These are phyloP conservation scores for Albizia julibrissin DNA, from an alignment of 306 rosid species.

Conservation along the genomic window DNA sequence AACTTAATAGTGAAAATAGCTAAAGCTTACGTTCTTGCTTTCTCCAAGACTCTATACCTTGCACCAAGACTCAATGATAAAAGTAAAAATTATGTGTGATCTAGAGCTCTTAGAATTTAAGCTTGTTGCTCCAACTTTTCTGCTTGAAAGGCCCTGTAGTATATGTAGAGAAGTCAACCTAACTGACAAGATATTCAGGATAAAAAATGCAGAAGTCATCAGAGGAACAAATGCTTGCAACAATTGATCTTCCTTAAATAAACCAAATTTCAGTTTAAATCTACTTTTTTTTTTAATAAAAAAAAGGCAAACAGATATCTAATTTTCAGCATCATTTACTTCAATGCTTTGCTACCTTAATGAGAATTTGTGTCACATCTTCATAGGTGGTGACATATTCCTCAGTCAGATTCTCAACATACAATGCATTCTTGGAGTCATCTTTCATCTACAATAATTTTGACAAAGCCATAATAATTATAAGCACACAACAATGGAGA, in stretches of 20 bases:
- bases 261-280: constrained; percentile 11
- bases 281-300: not conserved
- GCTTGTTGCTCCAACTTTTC: constrained; percentile 81
- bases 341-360: constrained; percentile 61
- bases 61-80: constrained; percentile 79
- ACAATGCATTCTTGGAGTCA: constrained; percentile 61
- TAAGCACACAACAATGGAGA: constrained; percentile 16
- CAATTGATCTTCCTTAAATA: not conserved
- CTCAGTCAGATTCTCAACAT: constrained; percentile 87
- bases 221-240: not conserved
- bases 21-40: not conserved
- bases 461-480: constrained; percentile 23
- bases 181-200: constrained; percentile 13
- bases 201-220: not conserved
- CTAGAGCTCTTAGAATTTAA: constrained; percentile 78
- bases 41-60: constrained; percentile 54
- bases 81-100: constrained; percentile 84
- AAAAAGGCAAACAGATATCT: constrained; percentile 9
- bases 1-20: constrained; percentile 11
- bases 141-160: constrained; percentile 90
- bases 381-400: constrained; percentile 84
- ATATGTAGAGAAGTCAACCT: constrained; percentile 13
- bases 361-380: constrained; percentile 77
- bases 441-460: constrained; percentile 68
- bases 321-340: constrained; percentile 11